phyloP scores from a whole-genome alignment of 148 eudicot genomes.

The Vaccinium myrtillus region DNA sequence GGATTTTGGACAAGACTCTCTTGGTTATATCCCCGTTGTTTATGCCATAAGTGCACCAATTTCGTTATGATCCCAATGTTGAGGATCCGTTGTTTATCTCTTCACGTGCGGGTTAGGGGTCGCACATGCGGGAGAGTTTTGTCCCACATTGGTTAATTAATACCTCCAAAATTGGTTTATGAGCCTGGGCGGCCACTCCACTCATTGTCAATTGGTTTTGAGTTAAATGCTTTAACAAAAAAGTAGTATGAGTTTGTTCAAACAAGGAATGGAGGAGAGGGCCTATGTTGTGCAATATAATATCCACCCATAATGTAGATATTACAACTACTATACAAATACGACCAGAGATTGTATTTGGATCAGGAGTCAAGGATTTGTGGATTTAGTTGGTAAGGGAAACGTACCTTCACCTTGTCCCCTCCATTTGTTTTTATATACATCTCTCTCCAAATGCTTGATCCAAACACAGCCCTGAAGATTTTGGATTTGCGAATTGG shows the following conservation, averaged over 20 bases:
- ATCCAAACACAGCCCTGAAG: background rate
- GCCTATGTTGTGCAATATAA: background rate
- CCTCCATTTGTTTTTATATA: background rate
- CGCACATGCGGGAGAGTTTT: too few relatives aligned
- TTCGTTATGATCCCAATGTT: too few relatives aligned
- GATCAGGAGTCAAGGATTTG: background rate
- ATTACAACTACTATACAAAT: background rate
- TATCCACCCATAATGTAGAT: background rate
- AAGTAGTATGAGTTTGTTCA: background rate
- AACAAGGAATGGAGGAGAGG: background rate
- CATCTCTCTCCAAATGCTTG: background rate
- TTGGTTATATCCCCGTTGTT: too few relatives aligned
- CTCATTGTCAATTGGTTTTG: too few relatives aligned
- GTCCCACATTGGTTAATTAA: too few relatives aligned
- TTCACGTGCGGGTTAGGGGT: too few relatives aligned
- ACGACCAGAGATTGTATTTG: background rate
- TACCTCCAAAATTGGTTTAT: too few relatives aligned
- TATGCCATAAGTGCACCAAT: too few relatives aligned
- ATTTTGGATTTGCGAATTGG: background rate
- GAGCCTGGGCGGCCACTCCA: too few relatives aligned
- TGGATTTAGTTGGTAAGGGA: background rate
- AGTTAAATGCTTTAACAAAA: too few relatives aligned
- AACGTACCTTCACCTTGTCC: background rate
- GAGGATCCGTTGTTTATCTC: too few relatives aligned
- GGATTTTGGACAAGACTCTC: too few relatives aligned